Evolutionary conservation across 2,329 filamentous ascomycete genomes (phyloP), one percentile per base, ranked within the genome.

Genomic region (Xylariaceae sp.): DNA sequence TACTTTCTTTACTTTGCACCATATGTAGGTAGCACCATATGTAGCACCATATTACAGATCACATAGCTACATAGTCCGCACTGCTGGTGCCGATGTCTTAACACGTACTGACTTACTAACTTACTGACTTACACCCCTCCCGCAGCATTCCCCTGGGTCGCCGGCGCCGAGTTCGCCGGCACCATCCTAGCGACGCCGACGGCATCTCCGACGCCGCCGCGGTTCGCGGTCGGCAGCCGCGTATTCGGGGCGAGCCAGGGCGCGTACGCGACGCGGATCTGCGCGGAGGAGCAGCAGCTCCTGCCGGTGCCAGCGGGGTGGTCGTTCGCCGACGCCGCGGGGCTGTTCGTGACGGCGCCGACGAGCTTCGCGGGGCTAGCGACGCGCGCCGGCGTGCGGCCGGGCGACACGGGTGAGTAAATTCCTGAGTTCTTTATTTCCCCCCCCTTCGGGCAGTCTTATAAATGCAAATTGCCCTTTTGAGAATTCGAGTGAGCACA

Each of bases 221-320:
- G 83, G 65, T 97, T 88, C 79, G 86, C 89, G 56, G 80, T 88
- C 29, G 93, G 93, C 40, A 87, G 92, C 65, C 85, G 84, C 60
- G 92, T 97, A 61, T 97, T 98, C 71, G 93, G 93, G 44, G 91
- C 89, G 5, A 80, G 81, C 0, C 93, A 97, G 70, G 93, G 93
- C 59, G 90, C 89, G 7, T 98, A 93, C 73, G 90, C 92, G 1
- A 91, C 89, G 1, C 85, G 88, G 64, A 80, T 93, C 43, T 81
- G 84, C 43, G 88, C 87, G 0, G 73, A 74, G 1, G 93, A 96
- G 74, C 73, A 79, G 3, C 73, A 81, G 1, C 78, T 98, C 40
- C 83, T 89, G 54, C 87, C 89, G 2, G 83, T 97, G 2, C 93
- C 93, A 0, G 72, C 81, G 10, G 89, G 89, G 3, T 97, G 93